phyloP scores from a whole-genome alignment of 2,329 filamentous ascomycete species.

The Aspergillus phoenicis region DNA sequence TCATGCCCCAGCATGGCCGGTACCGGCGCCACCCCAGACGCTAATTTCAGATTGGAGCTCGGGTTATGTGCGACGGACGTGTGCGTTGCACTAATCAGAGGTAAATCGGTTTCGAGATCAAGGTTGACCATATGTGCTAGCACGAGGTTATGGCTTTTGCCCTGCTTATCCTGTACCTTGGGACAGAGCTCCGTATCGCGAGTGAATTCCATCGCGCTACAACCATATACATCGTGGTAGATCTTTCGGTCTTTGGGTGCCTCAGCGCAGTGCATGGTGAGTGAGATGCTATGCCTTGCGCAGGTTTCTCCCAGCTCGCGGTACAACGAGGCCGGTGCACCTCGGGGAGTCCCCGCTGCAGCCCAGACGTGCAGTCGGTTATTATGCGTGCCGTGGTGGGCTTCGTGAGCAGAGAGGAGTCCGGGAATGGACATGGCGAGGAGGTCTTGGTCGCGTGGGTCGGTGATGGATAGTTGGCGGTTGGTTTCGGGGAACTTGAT shows the following conservation, averaged over 20 bases:
- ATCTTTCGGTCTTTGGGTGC: conserved; percentile 9
- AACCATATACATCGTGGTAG: conserved; percentile 8
- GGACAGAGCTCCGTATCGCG: conserved; percentile 27
- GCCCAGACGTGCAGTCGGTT: conserved; percentile 12
- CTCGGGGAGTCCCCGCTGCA: conserved; percentile 8
- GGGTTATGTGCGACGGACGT: conserved; percentile 56
- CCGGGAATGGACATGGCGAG: conserved; percentile 32
- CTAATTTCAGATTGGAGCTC: conserved; percentile 56
- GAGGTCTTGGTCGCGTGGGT: conserved; percentile 31
- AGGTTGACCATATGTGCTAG: conserved; percentile 13
- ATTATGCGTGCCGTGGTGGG: conserved; percentile 18
- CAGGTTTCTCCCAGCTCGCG: conserved; percentile 4
- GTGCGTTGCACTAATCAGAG: conserved; percentile 39
- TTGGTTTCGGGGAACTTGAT: conserved; percentile 31
- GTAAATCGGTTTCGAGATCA: conserved; percentile 33
- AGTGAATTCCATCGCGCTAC: conserved; percentile 15
- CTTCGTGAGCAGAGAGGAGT: conserved; percentile 24
- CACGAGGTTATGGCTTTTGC: conserved; percentile 1
- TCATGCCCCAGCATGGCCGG: conserved; percentile 1
- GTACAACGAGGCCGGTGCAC: conserved; percentile 3
- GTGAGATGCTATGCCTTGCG: conserved; percentile 1
- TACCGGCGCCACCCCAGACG: conserved; percentile 48
- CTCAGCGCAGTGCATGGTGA: conserved; percentile 13
- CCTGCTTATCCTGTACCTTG: conserved; percentile 9
- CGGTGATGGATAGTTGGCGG: conserved; percentile 30